phyloP scores from a whole-genome alignment of 257 asterid species.

The Vinca minor region DNA sequence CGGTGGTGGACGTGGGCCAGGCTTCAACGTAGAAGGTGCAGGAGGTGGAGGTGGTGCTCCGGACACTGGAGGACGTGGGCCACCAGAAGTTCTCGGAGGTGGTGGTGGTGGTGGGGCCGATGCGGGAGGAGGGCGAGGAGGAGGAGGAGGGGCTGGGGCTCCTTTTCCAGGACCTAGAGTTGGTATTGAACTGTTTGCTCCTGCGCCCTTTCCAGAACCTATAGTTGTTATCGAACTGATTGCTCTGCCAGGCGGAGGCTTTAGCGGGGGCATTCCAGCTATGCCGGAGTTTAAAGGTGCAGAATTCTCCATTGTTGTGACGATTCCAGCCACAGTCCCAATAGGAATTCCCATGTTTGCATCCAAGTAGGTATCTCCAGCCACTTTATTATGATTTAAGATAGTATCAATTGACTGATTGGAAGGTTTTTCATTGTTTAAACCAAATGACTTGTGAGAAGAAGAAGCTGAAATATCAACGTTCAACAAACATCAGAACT shows the following conservation, averaged over 20 bases:
- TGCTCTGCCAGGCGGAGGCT: slow-evolving; percentile 68
- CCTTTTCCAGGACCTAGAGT: slow-evolving; percentile 18
- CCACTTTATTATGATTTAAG: slow-evolving; percentile 21
- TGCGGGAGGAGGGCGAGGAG: too few relatives aligned
- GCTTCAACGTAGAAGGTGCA: slow-evolving; percentile 16
- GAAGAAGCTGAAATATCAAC: slow-evolving; percentile 45
- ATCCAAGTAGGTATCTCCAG: too few relatives aligned
- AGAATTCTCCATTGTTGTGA: slow-evolving; percentile 24
- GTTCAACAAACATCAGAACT: slow-evolving; percentile 16
- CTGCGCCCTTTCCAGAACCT: too few relatives aligned
- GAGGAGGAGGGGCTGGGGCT: slow-evolving; percentile 29
- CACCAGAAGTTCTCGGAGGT: slow-evolving; percentile 14
- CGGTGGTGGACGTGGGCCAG: slow-evolving; percentile 53
- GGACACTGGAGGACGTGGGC: slow-evolving; percentile 33
- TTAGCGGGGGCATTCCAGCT: slow-evolving; percentile 45
- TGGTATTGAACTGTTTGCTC: slow-evolving; percentile 32
- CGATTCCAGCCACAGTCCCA: slow-evolving; percentile 7
- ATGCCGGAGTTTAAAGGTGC: slow-evolving; percentile 25
- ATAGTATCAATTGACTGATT: slow-evolving; percentile 33
- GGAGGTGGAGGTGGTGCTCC: slow-evolving; percentile 29
- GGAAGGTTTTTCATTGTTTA: slow-evolving; percentile 37
- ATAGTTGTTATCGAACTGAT: too few relatives aligned
- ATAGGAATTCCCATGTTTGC: slow-evolving; percentile 2
- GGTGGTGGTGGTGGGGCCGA: slow-evolving; percentile 31
- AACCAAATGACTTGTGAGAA: slow-evolving; percentile 36